Evolutionary conservation across 108 stramenopile genomes (phyloP), one percentile per base, ranked within the genome.

Genomic region (Parietichytrium sp.): DNA sequence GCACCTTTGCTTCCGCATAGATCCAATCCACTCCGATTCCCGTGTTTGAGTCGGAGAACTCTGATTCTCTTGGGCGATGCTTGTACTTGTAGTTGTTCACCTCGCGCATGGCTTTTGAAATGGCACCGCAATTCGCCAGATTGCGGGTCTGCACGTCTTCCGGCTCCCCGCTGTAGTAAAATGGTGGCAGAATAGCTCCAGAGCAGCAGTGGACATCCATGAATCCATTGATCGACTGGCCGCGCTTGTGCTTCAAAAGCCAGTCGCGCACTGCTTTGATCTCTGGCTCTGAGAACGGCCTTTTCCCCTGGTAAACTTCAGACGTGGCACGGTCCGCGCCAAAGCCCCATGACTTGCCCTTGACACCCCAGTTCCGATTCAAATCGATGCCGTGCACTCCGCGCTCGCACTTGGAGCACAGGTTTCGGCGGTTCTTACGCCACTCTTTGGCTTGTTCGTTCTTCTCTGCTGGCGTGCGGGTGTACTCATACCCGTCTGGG

Each of bases 401-500:
- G 10, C 61, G 61, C 61, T 72, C 61, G 61, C 61, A 72, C 61
- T 72, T 72, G 33, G 61, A 72, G 61, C 61, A 72, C 15, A 72
- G 3, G 20, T 72, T 72, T n/a, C 61, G 61, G 10, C 61, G 61
- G 42, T 72, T 72, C 3, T 72, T 72, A 25, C 61, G 61, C 61
- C 61, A 72, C 33, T 72, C 38, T 6, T 42, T 33, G 12, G 61
- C 61, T 25, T 72, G 61, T 42, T 72, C 61, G 20, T 72, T 72
- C 33, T 72, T 72, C 8, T 33, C 36, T 10, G 61, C 16, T 27
- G 61, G 61, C 10, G 45, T 8, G 42, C 61, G 61, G 8, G 61
- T 72, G 61, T 45, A 72, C 1, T 72, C 61, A 25, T 72, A 72
- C 38, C 61, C 61, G 20, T 72, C 61, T 6, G 61, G 61, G 61